Evolutionary conservation across 192 early-diverging fungal species (phyloP).

Genomic region (Backusella tarrabulga): DNA sequence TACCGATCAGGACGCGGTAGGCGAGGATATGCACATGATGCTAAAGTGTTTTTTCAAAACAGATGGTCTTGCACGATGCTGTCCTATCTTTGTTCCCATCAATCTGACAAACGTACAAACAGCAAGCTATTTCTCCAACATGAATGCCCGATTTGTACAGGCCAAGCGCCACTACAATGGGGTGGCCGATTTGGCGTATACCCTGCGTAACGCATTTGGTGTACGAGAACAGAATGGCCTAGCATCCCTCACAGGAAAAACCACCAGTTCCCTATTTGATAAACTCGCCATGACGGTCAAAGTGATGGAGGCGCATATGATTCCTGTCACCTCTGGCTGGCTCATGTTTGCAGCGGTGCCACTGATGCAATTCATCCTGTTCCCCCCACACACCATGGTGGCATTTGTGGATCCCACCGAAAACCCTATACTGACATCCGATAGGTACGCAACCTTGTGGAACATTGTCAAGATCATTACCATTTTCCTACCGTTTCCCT

Average conservation of each 20-base stretch:
- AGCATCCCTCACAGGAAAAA: not conserved
- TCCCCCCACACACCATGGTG: constrained; percentile 25
- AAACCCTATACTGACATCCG: constrained; percentile 41
- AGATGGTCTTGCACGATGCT: constrained; percentile 59
- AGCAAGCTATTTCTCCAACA: constrained; percentile 46
- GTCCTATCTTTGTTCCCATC: constrained; percentile 72
- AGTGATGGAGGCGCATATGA: constrained; percentile 52
- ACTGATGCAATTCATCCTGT: constrained; percentile 44
- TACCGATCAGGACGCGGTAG: constrained; percentile 72
- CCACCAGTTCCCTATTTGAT: constrained; percentile 21
- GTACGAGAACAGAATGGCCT: constrained; percentile 6
- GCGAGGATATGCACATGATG: constrained; percentile 85
- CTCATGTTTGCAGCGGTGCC: constrained; percentile 53
- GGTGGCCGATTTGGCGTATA: constrained; percentile 67
- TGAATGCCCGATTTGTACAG: constrained; percentile 65
- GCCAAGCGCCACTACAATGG: constrained; percentile 75
- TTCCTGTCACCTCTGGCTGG: constrained; percentile 52
- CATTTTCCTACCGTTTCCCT: constrained; percentile 41
- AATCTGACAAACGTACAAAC: constrained; percentile 59
- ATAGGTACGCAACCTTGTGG: constrained; percentile 41
- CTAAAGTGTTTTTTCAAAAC: constrained; percentile 79
- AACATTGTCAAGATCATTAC: constrained; percentile 42
- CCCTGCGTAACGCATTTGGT: constrained; percentile 35
- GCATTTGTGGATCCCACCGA: constrained; percentile 31
- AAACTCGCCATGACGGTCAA: constrained; percentile 40